Conservation (phyloP, 2,329 filamentous ascomycete genomes). For the Diplodia scrobiculata region DNA sequence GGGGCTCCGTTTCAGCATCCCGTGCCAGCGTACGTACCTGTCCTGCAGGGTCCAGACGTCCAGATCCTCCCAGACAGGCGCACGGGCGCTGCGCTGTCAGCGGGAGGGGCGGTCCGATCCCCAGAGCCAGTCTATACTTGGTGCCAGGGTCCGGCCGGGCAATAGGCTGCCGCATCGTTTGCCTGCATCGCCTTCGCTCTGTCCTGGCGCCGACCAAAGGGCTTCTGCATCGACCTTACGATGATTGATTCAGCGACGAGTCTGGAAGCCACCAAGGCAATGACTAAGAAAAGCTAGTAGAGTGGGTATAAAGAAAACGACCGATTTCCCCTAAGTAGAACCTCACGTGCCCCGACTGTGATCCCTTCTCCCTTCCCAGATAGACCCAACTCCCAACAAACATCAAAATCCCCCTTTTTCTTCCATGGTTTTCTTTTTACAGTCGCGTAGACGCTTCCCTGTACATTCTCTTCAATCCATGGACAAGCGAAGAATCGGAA, state of each 20-base stretch:
- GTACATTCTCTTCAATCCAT: background rate
- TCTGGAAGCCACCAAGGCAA: background rate
- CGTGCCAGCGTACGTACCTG: background rate
- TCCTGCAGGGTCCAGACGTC: background rate
- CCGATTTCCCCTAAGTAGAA: constrained; percentile 16
- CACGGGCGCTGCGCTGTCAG: background rate
- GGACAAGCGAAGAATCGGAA: no score
- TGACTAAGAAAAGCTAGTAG: background rate
- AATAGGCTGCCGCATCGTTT: background rate
- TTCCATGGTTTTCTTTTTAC: constrained; percentile 9
- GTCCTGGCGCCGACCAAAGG: no score
- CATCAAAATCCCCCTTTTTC: background rate
- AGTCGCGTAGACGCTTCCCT: background rate
- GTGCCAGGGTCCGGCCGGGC: background rate
- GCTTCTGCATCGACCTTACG: background rate
- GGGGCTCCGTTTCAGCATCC: background rate
- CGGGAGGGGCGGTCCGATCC: constrained; percentile 7
- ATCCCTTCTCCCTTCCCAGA: background rate
- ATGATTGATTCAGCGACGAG: constrained; percentile 3
- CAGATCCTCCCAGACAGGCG: background rate
- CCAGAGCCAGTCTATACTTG: background rate
- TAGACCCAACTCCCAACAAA: constrained; percentile 1
- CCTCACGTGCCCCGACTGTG: background rate
- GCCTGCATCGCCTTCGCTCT: background rate
- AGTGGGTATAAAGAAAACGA: constrained; percentile 26